phyloP scores from a whole-genome alignment of 352 stramenopile genomes.

The Elongisporangium anandrum region DNA sequence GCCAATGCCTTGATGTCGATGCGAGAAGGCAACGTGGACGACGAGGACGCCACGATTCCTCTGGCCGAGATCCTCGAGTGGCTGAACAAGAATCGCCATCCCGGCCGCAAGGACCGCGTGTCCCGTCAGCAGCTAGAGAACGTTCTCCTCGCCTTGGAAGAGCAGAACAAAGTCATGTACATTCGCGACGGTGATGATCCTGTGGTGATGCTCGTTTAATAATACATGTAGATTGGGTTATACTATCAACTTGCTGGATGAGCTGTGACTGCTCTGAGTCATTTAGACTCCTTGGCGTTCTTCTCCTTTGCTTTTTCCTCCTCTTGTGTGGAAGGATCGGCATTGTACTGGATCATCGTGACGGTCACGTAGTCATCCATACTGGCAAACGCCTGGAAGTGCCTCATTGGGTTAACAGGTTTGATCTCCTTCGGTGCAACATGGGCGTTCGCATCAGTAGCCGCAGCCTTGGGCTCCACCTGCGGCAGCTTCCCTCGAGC shows the following conservation, averaged over 20 bases:
- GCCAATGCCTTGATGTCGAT: slow-evolving; percentile 55
- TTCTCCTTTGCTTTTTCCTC: background rate
- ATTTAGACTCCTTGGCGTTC: background rate
- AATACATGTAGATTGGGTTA: background rate
- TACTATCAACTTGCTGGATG: slow-evolving; percentile 2
- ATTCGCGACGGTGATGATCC: slow-evolving; percentile 76
- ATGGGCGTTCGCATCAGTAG: background rate
- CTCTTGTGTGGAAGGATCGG: slow-evolving; percentile 4
- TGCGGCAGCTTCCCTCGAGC: background rate
- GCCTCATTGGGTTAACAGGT: slow-evolving; percentile 27
- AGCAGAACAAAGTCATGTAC: slow-evolving; percentile 91
- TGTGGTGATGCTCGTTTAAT: slow-evolving; percentile 85
- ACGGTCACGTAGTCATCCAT: slow-evolving; percentile 74
- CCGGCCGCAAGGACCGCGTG: slow-evolving; percentile 21
- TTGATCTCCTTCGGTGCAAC: background rate
- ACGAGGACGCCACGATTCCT: slow-evolving; percentile 64
- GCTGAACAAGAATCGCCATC: slow-evolving; percentile 38
- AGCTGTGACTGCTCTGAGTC: background rate
- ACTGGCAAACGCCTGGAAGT: slow-evolving; percentile 57
- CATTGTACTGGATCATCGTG: slow-evolving; percentile 66
- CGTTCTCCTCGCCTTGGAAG: slow-evolving; percentile 69
- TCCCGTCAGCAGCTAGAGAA: slow-evolving; percentile 55
- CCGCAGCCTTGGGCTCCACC: background rate
- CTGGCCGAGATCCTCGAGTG: slow-evolving; percentile 50
- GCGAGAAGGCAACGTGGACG: slow-evolving; percentile 41